Base-by-base conservation (phyloP, 495 filamentous ascomycete species). In the Penicillium manginii region DNA sequence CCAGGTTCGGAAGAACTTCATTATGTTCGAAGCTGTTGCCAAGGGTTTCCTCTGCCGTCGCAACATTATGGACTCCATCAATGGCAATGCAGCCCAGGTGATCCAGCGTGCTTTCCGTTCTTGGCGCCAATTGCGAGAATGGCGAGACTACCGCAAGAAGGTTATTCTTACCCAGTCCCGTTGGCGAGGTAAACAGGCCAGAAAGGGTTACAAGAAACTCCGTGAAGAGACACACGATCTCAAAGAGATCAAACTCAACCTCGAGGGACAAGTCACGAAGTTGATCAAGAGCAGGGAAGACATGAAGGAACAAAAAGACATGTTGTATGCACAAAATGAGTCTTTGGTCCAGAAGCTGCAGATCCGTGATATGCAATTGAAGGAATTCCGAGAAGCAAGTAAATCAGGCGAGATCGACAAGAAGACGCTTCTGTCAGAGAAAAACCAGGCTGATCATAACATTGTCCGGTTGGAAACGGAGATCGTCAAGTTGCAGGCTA, bases 191-290 rank as follows among this genome's bases (percentile, higher is more conserved):
- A 94, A 83, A 77, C 63, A 78, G 60, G 96, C 94, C 54, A 84
- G 96, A 58, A 83, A 80, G 52, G 84, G 82, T 50, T 98, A 98
- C 81, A 97, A 96, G 84, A 86, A 71, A 43, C 73, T 96, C 53
- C 90, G 96, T 50, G 93, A 96, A 72, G 96, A 98, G 72, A 93
- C 94, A 39, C 89, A 96, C 67, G 94, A 98, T 81, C 84, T 98
- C 64, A 97, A 97, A 78, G 92, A 97, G 72, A 98, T 98, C 62
- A 97, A 93, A 14, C 98, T 98, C 79, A 98, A 96, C 79, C 76
- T 98, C 66, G 96, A 98, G 80, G 97, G 98, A 81, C 98, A 98
- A 84, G 94, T 98, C 54, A 91, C 97, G 53, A 96, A 99, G 77
- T 81, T 99, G 63, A 99, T 96, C 10, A 96, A 99, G 73, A 89